phyloP scores from a whole-genome alignment of 2,329 filamentous ascomycete genomes.

The Coleophoma cylindrospora region DNA sequence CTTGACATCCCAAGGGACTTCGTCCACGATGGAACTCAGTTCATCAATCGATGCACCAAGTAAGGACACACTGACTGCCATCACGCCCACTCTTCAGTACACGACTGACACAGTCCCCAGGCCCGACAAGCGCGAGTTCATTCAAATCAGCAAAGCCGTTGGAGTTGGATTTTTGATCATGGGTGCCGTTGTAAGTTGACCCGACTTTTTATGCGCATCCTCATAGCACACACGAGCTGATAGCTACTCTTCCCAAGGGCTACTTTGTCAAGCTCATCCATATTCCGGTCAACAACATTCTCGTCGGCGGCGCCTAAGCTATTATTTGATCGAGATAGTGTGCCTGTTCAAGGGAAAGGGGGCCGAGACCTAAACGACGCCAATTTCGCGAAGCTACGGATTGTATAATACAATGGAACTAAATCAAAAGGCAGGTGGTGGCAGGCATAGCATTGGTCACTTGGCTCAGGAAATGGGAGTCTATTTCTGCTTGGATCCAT shows the following conservation, averaged over 20 bases:
- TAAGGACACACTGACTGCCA: constrained; percentile 12
- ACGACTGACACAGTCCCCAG: constrained; percentile 18
- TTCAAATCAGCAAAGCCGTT: constrained; percentile 44
- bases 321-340: too few relatives aligned
- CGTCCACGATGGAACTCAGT: constrained; percentile 35
- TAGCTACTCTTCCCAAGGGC: constrained; percentile 12
- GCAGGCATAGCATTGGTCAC: not conserved
- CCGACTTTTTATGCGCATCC: too few relatives aligned
- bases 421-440: not conserved
- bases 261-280: constrained; percentile 48
- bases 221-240: too few relatives aligned
- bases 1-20: constrained; percentile 48
- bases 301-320: constrained; percentile 33
- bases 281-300: constrained; percentile 48
- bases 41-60: constrained; percentile 38
- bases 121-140: constrained; percentile 30
- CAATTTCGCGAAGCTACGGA: not conserved
- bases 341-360: not conserved
- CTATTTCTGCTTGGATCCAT: not conserved
- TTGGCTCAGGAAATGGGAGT: not conserved
- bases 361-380: not conserved
- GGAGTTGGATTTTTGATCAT: constrained; percentile 47
- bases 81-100: constrained; percentile 18
- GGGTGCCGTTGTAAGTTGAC: constrained; percentile 34
- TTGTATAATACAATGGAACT: not conserved